Base-by-base conservation (phyloP, 2,329 filamentous ascomycete genomes). In the Aureobasidium vineae region DNA sequence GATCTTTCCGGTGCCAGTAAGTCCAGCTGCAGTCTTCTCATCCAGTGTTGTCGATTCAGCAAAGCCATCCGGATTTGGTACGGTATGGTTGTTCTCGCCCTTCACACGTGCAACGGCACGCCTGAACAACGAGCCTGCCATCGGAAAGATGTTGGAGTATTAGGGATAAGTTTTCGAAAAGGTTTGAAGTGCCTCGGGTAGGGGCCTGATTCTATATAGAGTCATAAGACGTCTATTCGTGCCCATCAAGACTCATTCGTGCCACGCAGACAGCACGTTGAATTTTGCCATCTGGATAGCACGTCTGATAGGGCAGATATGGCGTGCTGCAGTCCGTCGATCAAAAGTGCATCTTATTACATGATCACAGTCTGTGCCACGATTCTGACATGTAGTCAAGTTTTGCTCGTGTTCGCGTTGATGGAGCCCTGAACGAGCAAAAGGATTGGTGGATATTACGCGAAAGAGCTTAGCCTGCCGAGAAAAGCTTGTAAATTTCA, bases 261-360 rank as follows among this genome's bases (percentile, higher is more conserved):
- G 19, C 31, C 31, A 56, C n/a, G 15, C 50, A 28, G 23, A 40
- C 40, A 40, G 33, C n/a, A 26, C 26, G 26, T 21, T 38, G 26
- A 10, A 38, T 56, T 54, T n/a, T 52, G 33, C 38, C 49, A 33
- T 53, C 8, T 3, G 21, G 15, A 47, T 41, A 47, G 61, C 60
- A 52, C 50, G 38, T 65, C 50, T 65, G 50, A 65, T 65, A 65
- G 49, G 61, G 50, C 50, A n/a, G 26, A 65, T 13, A 65, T 65
- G 49, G 61, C 61, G 61, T 65, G 61, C 61, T 40, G 16, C 11
- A 19, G 16, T 26, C 38, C n/a, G 50, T 41, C 19, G 49, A 53
- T 38, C 43, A 65, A 49, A 56, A 10, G 7, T 38, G 21, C 31
- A 53, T 52, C 36, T 36, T 45, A 5, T 63, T 53, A 63, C 33